Evolutionary conservation across 768 basidiomycete species (phyloP), one percentile per base, ranked within the genome.

Genomic region (Collybia sp.): DNA sequence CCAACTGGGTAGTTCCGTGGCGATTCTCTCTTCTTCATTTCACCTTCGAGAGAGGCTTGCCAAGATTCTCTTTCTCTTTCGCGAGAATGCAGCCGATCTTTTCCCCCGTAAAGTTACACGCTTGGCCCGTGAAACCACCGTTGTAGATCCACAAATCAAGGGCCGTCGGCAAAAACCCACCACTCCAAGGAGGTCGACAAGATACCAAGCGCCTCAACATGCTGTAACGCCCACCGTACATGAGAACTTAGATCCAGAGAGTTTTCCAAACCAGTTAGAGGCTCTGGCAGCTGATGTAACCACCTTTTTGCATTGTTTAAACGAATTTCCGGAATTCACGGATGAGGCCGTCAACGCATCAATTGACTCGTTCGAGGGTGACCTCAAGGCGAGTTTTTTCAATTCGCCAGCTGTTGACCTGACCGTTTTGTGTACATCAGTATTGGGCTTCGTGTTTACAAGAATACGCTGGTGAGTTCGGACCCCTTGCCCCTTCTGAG

Each of bases 321-420:
- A 88, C 46, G 85, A 88, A 56, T 88, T 89, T 52, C 86, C 85
- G 0, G 87, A 88, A 58, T 85, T 86, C 53, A 80, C 75, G 19
- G 83, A 88, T 43, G 85, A 89, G 52, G 79, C 77, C 5, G 79
- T 78, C 46, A 86, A 87, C 56, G 68, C 77, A 1, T 83, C 83
- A 3, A 82, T 88, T 45, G 53, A 75, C 45, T 75, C 79, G 10
- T 83, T 88, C 42, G 80, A 85, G 58, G 78, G 79, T 0, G 85
- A 89, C 60, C 66, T 88, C 31, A 80, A 77, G 68, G 84, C 82
- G 52, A 40, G 68, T 51, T 41, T 44, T 37, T 16, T 30, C 15
- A 10, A 32, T 16, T 46, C 15, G 34, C 19, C 36, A 15, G 13
- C 33, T 30, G 43, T 38, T 34, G 13, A 40, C 34, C 12, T 42